Evolutionary conservation across 306 rosid genomes (phyloP), one percentile per base, ranked within the genome.

Genomic region (Rosa persica): DNA sequence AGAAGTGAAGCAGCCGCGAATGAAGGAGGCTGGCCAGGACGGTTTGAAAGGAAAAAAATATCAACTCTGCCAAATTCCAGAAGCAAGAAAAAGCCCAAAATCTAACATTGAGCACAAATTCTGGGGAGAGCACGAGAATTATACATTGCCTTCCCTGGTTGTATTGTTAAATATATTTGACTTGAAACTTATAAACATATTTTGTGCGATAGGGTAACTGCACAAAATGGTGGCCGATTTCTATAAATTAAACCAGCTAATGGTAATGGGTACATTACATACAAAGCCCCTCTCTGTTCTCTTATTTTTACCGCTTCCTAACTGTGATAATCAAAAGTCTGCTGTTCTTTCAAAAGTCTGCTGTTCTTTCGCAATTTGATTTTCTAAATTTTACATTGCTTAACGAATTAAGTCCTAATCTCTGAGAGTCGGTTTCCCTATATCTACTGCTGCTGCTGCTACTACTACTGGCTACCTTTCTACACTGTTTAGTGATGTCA

Each of bases 371-470:
- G 48, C 82, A 73, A 38, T 62, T 71, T n/a, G 86, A 74, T 70
- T 84, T 89, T 87, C 92, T 87, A 84, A 80, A 83, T 70, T 83
- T 84, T 80, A 81, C 87, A 86, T 82, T 74, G 70, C 83, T 85
- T 67, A 70, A 71, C 23, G 79, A 82, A 88, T 83, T 81, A 76
- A 74, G 81, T 79, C 87, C 93, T 91, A 85, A 60, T 85, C 85
- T 88, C 85, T 87, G 86, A 22, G 83, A 57, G 90, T 85, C 84
- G 49, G 91, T 76, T 76, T 78, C 78, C 44, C 86, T 83, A 85
- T 55, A 61, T 20, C 77, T 87, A 82, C 75, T 75, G n/a, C 67
- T 49, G n/a, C 55, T 15, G 7, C 55, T 87, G 74, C 76, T 79
- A 76, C 85, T 83, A 84, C 89, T 77, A 79, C 80, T 89, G 23